Evolutionary conservation across 129 eudicot genomes (phyloP), one percentile per base, ranked within the genome.

Genomic region (Chrysanthemum lavandulifolium): DNA sequence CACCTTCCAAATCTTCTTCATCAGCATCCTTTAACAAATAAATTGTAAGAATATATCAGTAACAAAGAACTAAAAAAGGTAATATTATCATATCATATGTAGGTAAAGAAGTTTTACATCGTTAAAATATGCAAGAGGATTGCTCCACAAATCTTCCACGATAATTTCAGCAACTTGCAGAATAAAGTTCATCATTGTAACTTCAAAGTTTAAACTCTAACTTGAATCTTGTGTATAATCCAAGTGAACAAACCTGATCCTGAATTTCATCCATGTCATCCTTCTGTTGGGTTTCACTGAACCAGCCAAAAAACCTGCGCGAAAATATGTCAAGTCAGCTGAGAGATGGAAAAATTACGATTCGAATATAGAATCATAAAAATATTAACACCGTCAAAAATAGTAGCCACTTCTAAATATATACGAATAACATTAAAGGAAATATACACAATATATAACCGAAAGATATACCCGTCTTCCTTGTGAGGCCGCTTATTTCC

Each of bases 401-500:
- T 13, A 10, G n/a, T 15, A 14, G 58, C 58, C n/a, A 53, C 25
- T 23, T 23, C n/a, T 13, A 10, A 53, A 53, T 2, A 53, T 53
- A 53, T 11, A 14, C 0, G 6, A 53, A 7, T 1, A 61, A 61
- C 14, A 60, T 19, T 60, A 25, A 27, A 23, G 12, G 13, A 63
- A 7, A 29, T 13, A 6, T 29, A 63, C 19, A 62, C 19, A 31
- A 4, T 11, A 11, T 14, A 10, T 13, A 62, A 62, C 7, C 2
- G 16, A 62, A 62, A 15, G 10, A 43, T 15, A 6, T 59, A 89
- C 97, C 97, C 87, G 72, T 87, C 94, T 60, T 85, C 91, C 60
- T 53, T 61, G 75, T 73, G 97, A 68, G 89, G 61, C 52, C 94
- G 77, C 84, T 90, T 90, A 73, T 76, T 90, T 61, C 94, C 97